Percentiles rank a stretch among this genome's conserved stretches.
These are phyloP conservation scores for Myxozyma melibiosi DNA, from an alignment of 805 yeast genomes.

Conservation along the genomic window DNA sequence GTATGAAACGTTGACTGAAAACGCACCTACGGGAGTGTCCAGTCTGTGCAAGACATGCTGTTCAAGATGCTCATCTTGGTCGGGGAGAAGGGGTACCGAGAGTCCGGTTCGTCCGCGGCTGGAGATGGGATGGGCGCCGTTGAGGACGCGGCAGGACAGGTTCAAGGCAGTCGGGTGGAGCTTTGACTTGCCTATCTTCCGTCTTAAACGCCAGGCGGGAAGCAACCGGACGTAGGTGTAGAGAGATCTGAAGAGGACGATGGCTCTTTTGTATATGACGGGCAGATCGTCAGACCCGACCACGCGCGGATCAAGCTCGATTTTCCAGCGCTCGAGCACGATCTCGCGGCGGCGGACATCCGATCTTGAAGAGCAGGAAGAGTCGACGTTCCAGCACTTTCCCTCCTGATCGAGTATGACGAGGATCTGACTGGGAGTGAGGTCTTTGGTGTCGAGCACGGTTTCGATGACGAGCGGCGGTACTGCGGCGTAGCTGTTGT, in stretches of 20 bases:
- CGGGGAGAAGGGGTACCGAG: conserved; percentile 48
- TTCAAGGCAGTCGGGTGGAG: conserved; percentile 46
- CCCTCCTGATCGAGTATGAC: conserved; percentile 59
- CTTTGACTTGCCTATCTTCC: conserved; percentile 48
- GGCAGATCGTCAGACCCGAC: conserved; percentile 57
- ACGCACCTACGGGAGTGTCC: conserved; percentile 70
- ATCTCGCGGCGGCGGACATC: conserved; percentile 56
- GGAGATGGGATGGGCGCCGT: conserved; percentile 75
- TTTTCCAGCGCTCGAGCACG: conserved; percentile 92
- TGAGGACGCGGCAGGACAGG: conserved; percentile 57
- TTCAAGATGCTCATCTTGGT: conserved; percentile 41
- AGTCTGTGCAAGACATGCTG: conserved; percentile 71
- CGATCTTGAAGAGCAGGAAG: conserved; percentile 53
- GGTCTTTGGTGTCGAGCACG: conserved; percentile 64
- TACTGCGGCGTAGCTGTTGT: conserved; percentile 44
- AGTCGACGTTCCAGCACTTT: conserved; percentile 49
- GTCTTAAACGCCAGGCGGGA: conserved; percentile 68
- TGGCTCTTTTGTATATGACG: conserved; percentile 69
- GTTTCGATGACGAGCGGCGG: conserved; percentile 85
- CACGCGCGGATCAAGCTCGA: conserved; percentile 64
- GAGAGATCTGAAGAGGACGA: conserved; percentile 71
- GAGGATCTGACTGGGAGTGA: conserved; percentile 60
- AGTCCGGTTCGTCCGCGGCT: conserved; percentile 51
- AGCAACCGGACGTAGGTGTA: conserved; percentile 66
- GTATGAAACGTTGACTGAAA: conserved; percentile 76